These are phyloP conservation scores for Butyriboletus loyo DNA, from an alignment of 768 basidiomycete genomes.

Conservation along the genomic window DNA sequence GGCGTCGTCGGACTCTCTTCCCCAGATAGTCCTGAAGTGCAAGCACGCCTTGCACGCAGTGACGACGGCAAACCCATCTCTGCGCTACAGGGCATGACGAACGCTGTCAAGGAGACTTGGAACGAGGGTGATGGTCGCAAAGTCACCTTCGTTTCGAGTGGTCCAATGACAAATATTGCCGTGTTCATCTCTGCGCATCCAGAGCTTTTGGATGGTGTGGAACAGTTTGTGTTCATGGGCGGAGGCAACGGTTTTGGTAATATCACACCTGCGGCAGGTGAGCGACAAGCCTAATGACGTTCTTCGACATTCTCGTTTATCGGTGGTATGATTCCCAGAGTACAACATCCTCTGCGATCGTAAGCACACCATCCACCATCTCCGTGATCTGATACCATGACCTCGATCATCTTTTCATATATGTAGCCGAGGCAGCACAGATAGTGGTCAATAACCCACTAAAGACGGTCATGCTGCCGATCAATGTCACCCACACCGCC, in stretches of 20 bases:
- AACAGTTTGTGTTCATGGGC: conserved; percentile 73
- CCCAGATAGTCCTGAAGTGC: conserved; percentile 46
- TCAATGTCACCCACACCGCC: conserved; percentile 87
- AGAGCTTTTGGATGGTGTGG: conserved; percentile 46
- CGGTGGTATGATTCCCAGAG: conserved; percentile 40
- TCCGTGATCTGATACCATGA: not conserved
- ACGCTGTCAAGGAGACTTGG: conserved; percentile 53
- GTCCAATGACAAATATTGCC: conserved; percentile 84
- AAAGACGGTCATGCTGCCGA: conserved; percentile 72
- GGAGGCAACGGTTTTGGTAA: conserved; percentile 88
- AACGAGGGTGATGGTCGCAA: conserved; percentile 55
- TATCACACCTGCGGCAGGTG: conserved; percentile 69
- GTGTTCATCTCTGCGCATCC: conserved; percentile 61
- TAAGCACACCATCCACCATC: conserved; percentile 44
- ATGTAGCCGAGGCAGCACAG: conserved; percentile 73
- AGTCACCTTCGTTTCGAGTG: conserved; percentile 70
- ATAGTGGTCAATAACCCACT: conserved; percentile 74
- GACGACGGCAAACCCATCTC: conserved; percentile 41
- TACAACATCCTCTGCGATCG: conserved; percentile 84
- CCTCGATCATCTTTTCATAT: not conserved
- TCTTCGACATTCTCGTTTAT: not conserved
- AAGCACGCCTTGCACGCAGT: conserved; percentile 44
- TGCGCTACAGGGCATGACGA: conserved; percentile 70
- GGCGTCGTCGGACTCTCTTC: conserved; percentile 77
- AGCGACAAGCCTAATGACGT: conserved; percentile 4